A percentile compares a stretch with the other conserved stretches of the same genome.
Evolutionary conservation across 2,329 filamentous ascomycete species (phyloP).

Genomic region (Phialophora macrospora): DNA sequence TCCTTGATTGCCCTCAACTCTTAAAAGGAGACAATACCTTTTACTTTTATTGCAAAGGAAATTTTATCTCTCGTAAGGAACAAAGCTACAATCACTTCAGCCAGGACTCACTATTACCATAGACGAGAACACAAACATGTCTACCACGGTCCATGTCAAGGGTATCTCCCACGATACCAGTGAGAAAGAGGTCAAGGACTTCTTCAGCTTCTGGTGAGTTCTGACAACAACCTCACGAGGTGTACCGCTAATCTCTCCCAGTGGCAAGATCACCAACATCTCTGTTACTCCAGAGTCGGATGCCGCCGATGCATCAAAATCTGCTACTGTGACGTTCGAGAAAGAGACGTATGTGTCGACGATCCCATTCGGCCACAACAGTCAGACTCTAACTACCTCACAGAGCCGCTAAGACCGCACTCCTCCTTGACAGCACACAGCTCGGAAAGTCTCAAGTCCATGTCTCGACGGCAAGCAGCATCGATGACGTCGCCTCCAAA

Average conservation of each 20-base stretch:
- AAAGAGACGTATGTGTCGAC: conserved; percentile 71
- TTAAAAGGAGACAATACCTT: neutral
- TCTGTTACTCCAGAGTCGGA: conserved; percentile 68
- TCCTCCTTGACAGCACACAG: conserved; percentile 95
- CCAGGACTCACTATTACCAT: neutral
- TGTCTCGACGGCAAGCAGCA: conserved; percentile 72
- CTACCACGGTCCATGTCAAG: conserved; percentile 79
- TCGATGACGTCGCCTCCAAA: conserved; percentile 66
- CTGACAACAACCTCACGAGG: neutral
- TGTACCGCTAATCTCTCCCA: conserved; percentile 45
- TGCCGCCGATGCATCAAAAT: conserved; percentile 68
- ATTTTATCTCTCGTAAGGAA: neutral
- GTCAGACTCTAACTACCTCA: conserved; percentile 5
- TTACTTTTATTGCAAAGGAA: neutral
- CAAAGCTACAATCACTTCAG: neutral
- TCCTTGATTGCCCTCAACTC: neutral
- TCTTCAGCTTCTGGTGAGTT: conserved; percentile 91
- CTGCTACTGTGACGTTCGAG: conserved; percentile 92
- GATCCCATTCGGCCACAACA: neutral
- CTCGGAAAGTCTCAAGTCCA: conserved; percentile 77
- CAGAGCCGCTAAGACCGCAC: conserved; percentile 87
- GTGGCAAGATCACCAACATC: conserved; percentile 88
- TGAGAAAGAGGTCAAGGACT: conserved; percentile 83
- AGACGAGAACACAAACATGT: conserved; percentile 42
- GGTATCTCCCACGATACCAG: conserved; percentile 82